Evolutionary conservation across 805 yeast genomes (phyloP), one percentile per base, ranked within the genome.

Genomic region (Pichia phayaonensis): DNA sequence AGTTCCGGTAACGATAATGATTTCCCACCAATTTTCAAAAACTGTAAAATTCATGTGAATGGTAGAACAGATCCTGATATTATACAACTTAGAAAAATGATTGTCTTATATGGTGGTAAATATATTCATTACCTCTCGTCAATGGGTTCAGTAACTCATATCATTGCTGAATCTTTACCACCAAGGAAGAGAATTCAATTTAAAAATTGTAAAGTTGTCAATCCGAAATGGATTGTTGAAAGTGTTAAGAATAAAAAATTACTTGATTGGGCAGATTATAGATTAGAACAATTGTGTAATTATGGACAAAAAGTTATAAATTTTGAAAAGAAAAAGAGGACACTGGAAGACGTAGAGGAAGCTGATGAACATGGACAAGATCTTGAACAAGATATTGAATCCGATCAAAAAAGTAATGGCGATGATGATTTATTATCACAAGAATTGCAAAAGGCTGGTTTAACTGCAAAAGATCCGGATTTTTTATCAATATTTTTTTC

Each of bases 31-130:
- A 70, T 90, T 1, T 90, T 92, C 61, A 59, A 69, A 38, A 80
- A 75, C 1, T 86, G 90, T 62, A 66, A 72, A 1, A 73, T 92
- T 5, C 82, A 85, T 63, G 89, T 92, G n/a, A 90, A 90, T 60
- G 99, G 99, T 1, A 81, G 85, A 59, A 92, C 98, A 0, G 69
- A 67, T 2, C 98, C 98, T 0, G 80, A 90, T n/a, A 76, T 89
- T 16, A 68, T 77, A 41, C 84, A 80, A 53, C 68, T 94, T 29
- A 92, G 86, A 59, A 76, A 82, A 49, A 58, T 88, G 56, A 81
- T 92, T 2, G 78, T 86, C 2, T 57, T 80, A 11, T 77, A 90
- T 65, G 97, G 98, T 0, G 99, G 99, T 0, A 73, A 69, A 47
- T 87, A 86, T 54, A 61, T 84, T 22, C 84, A 84, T 54, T 82